Evolutionary conservation across 176 grass and related monocot genomes (phyloP).

Genomic region (Oryza glaberrima): DNA sequence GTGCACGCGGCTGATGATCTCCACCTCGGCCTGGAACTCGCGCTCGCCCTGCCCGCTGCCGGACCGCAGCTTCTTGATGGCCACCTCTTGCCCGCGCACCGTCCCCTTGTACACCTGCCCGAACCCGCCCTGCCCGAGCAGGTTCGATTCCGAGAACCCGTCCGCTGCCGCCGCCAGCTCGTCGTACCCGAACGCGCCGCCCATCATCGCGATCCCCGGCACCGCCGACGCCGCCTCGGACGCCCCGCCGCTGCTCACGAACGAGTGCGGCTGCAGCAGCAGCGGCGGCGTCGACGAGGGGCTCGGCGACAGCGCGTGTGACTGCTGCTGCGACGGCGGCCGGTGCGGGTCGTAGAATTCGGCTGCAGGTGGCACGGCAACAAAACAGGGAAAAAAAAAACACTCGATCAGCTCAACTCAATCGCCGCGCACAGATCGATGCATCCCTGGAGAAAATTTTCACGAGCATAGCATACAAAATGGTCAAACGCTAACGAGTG

Average conservation of each 20-base stretch:
- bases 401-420: background rate
- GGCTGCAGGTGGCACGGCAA: background rate
- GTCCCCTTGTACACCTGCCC: constrained; percentile 79
- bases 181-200: constrained; percentile 62
- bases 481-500: background rate
- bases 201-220: constrained; percentile 27
- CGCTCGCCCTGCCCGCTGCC: constrained; percentile 79
- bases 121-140: constrained; percentile 86
- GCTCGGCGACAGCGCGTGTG: constrained; percentile 31
- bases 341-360: constrained; percentile 50
- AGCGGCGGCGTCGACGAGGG: constrained; percentile 45
- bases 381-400: background rate
- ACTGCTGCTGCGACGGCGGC: constrained; percentile 35
- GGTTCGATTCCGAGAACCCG: constrained; percentile 77
- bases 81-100: constrained; percentile 66
- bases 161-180: constrained; percentile 63
- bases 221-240: constrained; percentile 25
- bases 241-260: constrained; percentile 33
- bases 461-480: background rate
- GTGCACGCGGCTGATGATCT: constrained; percentile 88
- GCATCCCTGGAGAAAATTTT: background rate
- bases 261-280: constrained; percentile 23
- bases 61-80: constrained; percentile 77
- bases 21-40: constrained; percentile 89
- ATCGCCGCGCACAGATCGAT: background rate